Evolutionary conservation across 352 stramenopile genomes (phyloP).

Genomic region (Phytophthora sansomeana): DNA sequence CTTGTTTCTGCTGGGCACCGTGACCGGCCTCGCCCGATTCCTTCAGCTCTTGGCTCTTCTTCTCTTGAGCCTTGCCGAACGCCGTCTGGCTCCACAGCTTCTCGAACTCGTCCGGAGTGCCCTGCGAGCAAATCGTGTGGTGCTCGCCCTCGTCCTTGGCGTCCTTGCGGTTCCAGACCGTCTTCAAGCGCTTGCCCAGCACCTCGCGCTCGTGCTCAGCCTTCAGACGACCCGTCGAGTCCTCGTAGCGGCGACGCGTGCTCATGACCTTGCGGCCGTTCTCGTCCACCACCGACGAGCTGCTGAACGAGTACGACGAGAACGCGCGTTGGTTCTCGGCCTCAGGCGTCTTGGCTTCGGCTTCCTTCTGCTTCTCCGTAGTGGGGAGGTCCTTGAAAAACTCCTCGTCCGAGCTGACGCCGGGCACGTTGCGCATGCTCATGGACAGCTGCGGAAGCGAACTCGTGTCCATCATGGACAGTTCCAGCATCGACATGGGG

Average conservation of each 20-base stretch:
- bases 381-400: constrained; percentile 84
- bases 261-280: constrained; percentile 68
- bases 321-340: constrained; percentile 52
- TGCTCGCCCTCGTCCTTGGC: constrained; percentile 74
- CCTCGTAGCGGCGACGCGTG: constrained; percentile 84
- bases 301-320: constrained; percentile 84
- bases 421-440: constrained; percentile 45
- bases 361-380: constrained; percentile 39
- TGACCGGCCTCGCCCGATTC: constrained; percentile 37
- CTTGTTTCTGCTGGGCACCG: constrained; percentile 25
- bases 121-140: constrained; percentile 64
- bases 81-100: constrained; percentile 74
- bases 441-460: constrained; percentile 55
- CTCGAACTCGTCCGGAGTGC: constrained; percentile 74
- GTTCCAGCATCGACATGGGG: constrained; percentile 80
- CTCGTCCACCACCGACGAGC: constrained; percentile 76
- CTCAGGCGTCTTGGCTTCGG: constrained; percentile 38
- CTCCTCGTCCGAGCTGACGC: constrained; percentile 63
- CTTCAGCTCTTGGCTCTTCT: constrained; percentile 68
- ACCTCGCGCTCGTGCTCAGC: constrained; percentile 84
- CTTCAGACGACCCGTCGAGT: constrained; percentile 83
- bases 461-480: constrained; percentile 84
- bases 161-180: constrained; percentile 76
- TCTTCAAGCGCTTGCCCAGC: constrained; percentile 65
- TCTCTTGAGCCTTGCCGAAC: constrained; percentile 72